Conservation (phyloP, 495 filamentous ascomycete genomes). For the Pyrenula massariospora region DNA sequence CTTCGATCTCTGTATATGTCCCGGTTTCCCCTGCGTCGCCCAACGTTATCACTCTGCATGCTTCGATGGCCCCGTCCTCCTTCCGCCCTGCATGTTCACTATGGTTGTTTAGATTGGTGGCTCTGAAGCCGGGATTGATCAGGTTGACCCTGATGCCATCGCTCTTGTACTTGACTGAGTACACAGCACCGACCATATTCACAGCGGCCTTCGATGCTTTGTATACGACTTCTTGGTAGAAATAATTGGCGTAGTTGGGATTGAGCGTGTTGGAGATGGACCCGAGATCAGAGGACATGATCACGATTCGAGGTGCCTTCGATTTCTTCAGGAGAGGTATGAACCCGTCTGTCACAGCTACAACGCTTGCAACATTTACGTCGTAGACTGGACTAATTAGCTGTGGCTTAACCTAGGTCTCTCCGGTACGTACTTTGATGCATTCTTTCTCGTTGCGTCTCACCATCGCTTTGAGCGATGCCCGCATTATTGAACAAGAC, state of each 20-base stretch:
- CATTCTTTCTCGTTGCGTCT: no score
- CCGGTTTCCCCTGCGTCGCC: neutral
- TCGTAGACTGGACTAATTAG: neutral
- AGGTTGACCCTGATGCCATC: neutral
- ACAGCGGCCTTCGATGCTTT: neutral
- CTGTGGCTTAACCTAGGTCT: neutral
- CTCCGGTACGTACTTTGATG: no score
- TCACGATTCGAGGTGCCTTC: conserved; percentile 14
- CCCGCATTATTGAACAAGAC: conserved; percentile 9
- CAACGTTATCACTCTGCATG: neutral
- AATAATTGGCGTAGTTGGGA: neutral
- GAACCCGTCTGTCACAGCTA: conserved; percentile 14
- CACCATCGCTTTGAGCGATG: neutral
- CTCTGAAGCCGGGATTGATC: neutral
- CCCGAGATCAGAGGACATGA: conserved; percentile 14
- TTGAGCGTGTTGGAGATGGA: neutral
- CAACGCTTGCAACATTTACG: neutral
- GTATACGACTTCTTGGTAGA: neutral
- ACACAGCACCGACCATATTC: neutral
- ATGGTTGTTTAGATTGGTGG: neutral
- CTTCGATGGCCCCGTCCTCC: neutral
- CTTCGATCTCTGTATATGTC: neutral
- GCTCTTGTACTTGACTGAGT: neutral
- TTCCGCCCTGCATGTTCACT: neutral
- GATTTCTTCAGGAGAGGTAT: conserved; percentile 22